Evolutionary conservation across 139 green algal species (phyloP).

Genomic region (Deuterostichococcus epilithicus): DNA sequence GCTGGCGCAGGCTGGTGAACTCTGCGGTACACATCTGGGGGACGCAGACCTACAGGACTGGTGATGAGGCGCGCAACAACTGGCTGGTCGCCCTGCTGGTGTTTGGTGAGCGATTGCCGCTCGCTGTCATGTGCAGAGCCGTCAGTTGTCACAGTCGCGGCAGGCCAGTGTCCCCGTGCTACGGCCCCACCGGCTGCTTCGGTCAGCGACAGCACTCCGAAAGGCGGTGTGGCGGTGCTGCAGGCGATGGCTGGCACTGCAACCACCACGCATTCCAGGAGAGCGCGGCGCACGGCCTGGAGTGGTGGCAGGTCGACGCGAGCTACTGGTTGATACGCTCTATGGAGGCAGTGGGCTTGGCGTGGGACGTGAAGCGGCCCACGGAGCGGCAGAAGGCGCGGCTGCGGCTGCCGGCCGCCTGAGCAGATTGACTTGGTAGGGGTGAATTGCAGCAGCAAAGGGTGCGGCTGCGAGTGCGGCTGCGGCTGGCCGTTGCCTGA

Average conservation of each 20-base stretch:
- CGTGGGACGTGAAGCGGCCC: constrained; percentile 19
- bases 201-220: too few species aligned
- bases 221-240: too few species aligned
- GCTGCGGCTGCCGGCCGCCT: background rate
- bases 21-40: constrained; percentile 72
- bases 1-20: constrained; percentile 68
- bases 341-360: constrained; percentile 4
- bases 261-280: constrained; percentile 77
- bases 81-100: constrained; percentile 60
- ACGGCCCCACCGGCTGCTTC: too few species aligned
- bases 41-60: constrained; percentile 38
- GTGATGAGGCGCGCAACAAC: constrained; percentile 46
- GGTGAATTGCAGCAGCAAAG: too few species aligned
- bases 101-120: constrained; percentile 66
- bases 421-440: too few species aligned
- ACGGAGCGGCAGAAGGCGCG: constrained; percentile 6
- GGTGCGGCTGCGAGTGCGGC: too few species aligned
- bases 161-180: too few species aligned
- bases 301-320: constrained; percentile 71
- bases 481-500: too few species aligned
- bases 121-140: too few species aligned
- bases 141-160: too few species aligned
- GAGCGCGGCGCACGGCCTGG: constrained; percentile 58
- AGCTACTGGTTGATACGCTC: constrained; percentile 20
- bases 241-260: constrained; percentile 71